These are phyloP conservation scores for Hypericum perforatum DNA, from an alignment of 345 rosid genomes.

Conservation along the genomic window DNA sequence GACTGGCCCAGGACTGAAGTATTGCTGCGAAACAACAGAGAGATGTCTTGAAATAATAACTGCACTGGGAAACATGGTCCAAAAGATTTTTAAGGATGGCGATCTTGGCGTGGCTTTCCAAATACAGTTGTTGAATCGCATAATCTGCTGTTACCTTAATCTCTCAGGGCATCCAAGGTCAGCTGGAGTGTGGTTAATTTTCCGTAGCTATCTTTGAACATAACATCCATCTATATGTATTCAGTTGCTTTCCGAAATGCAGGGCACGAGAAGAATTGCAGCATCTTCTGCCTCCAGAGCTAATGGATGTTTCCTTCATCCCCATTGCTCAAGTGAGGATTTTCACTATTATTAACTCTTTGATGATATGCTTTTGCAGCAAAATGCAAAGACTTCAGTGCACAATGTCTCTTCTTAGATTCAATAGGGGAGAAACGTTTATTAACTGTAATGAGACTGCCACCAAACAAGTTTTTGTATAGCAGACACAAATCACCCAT, in stretches of 20 bases:
- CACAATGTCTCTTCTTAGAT: background rate
- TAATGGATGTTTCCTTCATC: background rate
- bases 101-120: conserved; percentile 2
- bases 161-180: conserved; percentile 47
- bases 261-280: background rate
- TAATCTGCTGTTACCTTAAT: conserved; percentile 34
- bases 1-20: conserved; percentile 28
- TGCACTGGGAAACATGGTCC: conserved; percentile 21
- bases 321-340: background rate
- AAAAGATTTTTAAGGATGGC: conserved; percentile 7
- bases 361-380: background rate
- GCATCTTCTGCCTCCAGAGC: background rate
- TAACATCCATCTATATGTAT: too few species aligned
- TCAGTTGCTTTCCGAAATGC: background rate
- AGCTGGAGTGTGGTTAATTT: conserved; percentile 1
- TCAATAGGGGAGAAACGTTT: background rate
- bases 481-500: too few species aligned
- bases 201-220: too few species aligned
- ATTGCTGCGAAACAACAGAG: conserved; percentile 30
- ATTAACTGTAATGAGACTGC: too few species aligned
- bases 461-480: too few species aligned
- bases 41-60: conserved; percentile 20
- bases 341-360: background rate
- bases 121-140: conserved; percentile 20
- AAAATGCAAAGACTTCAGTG: background rate